Conservation (phyloP, 2,329 filamentous ascomycete species). For the Simplicillium sp. region DNA sequence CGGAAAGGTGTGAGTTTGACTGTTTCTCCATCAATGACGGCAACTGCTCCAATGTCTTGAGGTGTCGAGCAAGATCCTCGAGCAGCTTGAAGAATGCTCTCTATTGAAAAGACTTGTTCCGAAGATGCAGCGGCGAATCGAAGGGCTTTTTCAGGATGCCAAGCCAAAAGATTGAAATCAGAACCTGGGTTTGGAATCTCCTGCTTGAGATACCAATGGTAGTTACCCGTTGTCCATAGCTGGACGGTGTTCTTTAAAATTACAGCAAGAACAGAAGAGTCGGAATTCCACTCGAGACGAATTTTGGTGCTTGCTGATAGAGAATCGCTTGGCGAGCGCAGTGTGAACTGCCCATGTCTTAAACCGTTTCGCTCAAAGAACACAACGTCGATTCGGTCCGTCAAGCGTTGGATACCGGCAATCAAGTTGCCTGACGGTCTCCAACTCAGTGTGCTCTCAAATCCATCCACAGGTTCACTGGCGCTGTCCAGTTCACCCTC, state of each 20-base stretch:
- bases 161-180: conserved; percentile 35
- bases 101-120: conserved; percentile 44
- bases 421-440: conserved; percentile 83
- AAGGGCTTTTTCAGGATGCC: conserved; percentile 82
- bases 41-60: conserved; percentile 68
- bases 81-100: conserved; percentile 60
- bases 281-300: conserved; percentile 74
- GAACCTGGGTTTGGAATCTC: conserved; percentile 48
- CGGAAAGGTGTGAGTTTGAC: conserved; percentile 82
- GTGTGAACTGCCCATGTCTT: conserved; percentile 86
- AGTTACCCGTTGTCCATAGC: conserved; percentile 94
- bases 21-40: conserved; percentile 71
- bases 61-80: conserved; percentile 62
- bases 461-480: conserved; percentile 84
- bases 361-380: conserved; percentile 98
- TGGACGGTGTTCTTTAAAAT: conserved; percentile 66
- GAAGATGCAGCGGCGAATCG: conserved; percentile 49
- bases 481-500: conserved; percentile 88
- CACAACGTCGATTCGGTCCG: conserved; percentile 65
- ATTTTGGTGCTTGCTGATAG: conserved; percentile 48
- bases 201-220: conserved; percentile 96
- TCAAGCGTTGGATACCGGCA: conserved; percentile 69
- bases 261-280: conserved; percentile 87
- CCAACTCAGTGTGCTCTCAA: conserved; percentile 88
- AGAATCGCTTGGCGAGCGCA: conserved; percentile 55